A percentile compares a stretch with the other conserved stretches of the same genome.
phyloP scores from a whole-genome alignment of 768 basidiomycete genomes.

The Rubroboletus pulcherrimus region DNA sequence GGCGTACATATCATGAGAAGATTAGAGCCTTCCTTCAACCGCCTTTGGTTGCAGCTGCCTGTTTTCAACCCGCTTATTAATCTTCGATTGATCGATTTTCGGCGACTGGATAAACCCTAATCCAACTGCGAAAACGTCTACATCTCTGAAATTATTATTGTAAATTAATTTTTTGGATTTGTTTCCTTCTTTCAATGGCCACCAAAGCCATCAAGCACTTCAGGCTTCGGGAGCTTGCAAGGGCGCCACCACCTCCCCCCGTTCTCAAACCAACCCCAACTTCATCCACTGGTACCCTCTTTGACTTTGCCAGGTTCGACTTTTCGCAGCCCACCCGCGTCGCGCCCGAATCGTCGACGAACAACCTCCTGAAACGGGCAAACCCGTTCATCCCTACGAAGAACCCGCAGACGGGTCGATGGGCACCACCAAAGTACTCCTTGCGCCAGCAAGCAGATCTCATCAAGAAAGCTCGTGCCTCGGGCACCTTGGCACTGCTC shows the following conservation, averaged over 20 bases:
- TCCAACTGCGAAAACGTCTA: not conserved
- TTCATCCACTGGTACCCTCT: constrained; percentile 1
- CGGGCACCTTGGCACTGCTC: constrained; percentile 52
- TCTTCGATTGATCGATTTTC: no score
- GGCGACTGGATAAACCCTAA: not conserved
- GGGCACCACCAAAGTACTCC: constrained; percentile 69
- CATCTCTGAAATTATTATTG: not conserved
- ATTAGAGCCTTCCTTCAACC: not conserved
- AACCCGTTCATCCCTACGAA: constrained; percentile 73
- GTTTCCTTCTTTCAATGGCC: constrained; percentile 16
- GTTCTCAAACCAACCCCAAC: constrained; percentile 25
- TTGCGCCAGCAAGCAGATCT: constrained; percentile 75
- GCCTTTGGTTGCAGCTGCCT: not conserved
- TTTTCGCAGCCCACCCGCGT: constrained; percentile 12
- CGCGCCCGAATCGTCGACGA: constrained; percentile 3
- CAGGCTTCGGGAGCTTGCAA: constrained; percentile 24
- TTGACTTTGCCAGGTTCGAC: constrained; percentile 21
- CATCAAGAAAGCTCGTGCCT: constrained; percentile 62
- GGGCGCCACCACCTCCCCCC: constrained; percentile 7
- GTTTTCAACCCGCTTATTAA: not conserved
- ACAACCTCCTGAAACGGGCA: constrained; percentile 19
- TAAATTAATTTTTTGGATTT: not conserved
- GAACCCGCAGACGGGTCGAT: constrained; percentile 57
- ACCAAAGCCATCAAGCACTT: constrained; percentile 26
- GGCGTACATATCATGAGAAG: not conserved